phyloP scores from a whole-genome alignment of 345 rosid species.

The Boechera divaricarpa region DNA sequence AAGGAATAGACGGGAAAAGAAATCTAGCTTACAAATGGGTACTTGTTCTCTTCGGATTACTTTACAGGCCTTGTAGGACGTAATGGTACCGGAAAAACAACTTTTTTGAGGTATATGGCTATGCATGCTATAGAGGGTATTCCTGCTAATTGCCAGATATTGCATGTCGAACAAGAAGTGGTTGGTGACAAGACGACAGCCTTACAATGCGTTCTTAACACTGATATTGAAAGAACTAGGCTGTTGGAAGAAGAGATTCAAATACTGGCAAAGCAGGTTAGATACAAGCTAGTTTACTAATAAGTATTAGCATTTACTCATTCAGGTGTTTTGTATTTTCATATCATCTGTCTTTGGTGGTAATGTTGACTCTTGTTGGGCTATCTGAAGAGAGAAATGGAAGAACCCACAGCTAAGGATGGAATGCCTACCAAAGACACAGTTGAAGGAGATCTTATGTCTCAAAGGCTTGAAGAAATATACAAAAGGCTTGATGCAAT shows the following conservation, averaged over 20 bases:
- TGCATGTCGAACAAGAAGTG: conserved; percentile 99
- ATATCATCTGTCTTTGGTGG: conserved; percentile 27
- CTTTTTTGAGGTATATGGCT: conserved; percentile 96
- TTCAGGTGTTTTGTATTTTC: background rate
- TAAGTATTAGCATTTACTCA: conserved; percentile 19
- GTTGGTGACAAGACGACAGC: conserved; percentile 89
- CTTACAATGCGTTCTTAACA: conserved; percentile 89
- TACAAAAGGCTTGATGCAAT: conserved; percentile 94
- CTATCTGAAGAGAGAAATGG: conserved; percentile 68
- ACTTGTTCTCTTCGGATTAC: conserved; percentile 25
- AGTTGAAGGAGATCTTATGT: conserved; percentile 63
- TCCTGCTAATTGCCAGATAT: conserved; percentile 92
- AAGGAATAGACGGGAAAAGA: background rate
- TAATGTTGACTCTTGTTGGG: conserved; percentile 41
- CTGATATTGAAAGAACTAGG: conserved; percentile 88
- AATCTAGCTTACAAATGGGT: conserved; percentile 21
- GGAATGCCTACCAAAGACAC: conserved; percentile 55
- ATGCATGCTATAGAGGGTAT: conserved; percentile 98
- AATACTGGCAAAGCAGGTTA: conserved; percentile 75
- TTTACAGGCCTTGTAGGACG: conserved; percentile 93
- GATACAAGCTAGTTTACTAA: conserved; percentile 29
- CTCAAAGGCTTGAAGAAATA: conserved; percentile 78
- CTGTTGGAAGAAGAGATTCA: conserved; percentile 84
- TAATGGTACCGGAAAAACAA: conserved; percentile 98
- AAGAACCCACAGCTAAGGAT: conserved; percentile 55